Evolutionary conservation across 2,329 filamentous ascomycete genomes (phyloP).

Genomic region (Colletotrichum camelliae): DNA sequence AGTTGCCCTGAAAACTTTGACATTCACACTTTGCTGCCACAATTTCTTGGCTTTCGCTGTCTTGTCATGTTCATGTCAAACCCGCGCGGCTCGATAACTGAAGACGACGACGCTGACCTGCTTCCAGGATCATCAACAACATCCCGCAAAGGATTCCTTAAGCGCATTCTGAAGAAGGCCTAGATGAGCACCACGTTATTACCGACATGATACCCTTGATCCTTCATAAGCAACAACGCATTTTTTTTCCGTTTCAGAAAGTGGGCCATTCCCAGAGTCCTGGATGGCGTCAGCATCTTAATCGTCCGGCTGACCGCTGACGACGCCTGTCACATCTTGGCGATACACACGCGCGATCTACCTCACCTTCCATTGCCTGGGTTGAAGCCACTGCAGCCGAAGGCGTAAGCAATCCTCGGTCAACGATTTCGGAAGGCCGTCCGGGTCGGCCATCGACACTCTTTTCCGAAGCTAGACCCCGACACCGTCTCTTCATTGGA

Average conservation of each 20-base stretch:
- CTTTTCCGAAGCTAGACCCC: not conserved
- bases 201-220: not conserved
- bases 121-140: slow-evolving; percentile 1
- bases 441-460: not conserved
- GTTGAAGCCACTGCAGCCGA: not conserved
- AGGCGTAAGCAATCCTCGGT: not conserved
- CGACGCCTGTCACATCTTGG: not conserved
- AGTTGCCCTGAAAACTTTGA: not conserved
- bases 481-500: not conserved
- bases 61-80: not conserved
- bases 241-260: not conserved
- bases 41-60: not conserved
- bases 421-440: not conserved
- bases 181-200: not conserved
- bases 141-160: slow-evolving; percentile 6
- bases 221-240: not conserved
- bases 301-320: not conserved
- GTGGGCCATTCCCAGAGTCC: not conserved
- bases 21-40: not conserved
- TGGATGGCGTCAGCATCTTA: not conserved
- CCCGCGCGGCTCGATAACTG: not conserved
- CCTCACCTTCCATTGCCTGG: not conserved
- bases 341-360: not conserved
- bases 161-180: slow-evolving; percentile 14
- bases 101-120: not conserved